Evolutionary conservation across 306 rosid genomes (phyloP).

Genomic region (Ammopiptanthus mongolicus): DNA sequence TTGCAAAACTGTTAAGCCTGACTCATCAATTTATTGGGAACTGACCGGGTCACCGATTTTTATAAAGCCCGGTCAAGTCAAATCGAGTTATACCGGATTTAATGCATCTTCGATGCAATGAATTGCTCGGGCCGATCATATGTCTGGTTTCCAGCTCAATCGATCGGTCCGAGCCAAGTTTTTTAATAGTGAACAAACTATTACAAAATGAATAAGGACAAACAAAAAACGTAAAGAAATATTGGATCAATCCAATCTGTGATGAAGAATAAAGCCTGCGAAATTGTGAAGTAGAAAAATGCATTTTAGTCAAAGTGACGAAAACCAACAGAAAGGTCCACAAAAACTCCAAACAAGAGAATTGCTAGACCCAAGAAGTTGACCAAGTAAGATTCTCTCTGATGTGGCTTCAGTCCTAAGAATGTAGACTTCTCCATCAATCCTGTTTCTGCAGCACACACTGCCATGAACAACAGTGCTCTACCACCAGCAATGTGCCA

Average conservation of each 20-base stretch:
- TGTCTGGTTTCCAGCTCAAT: no score
- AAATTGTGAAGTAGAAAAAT: not conserved
- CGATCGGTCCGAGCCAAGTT: no score
- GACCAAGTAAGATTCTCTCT: constrained; percentile 35
- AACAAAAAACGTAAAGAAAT: no score
- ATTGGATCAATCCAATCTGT: not conserved
- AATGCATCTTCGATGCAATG: no score
- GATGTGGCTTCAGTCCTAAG: not conserved
- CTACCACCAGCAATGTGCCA: constrained; percentile 68
- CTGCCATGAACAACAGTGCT: constrained; percentile 55
- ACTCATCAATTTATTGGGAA: no score
- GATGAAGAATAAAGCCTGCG: not conserved
- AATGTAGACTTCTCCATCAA: constrained; percentile 53
- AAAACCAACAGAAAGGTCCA: constrained; percentile 41
- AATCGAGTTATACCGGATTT: no score
- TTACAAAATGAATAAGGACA: no score
- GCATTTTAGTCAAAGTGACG: not conserved
- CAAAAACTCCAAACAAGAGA: constrained; percentile 75
- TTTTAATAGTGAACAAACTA: no score
- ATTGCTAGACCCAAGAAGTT: constrained; percentile 59
- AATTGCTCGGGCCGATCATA: no score
- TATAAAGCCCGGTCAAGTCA: no score
- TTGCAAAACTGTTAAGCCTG: no score
- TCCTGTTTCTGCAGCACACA: constrained; percentile 78
- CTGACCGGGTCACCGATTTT: no score